These are phyloP conservation scores for Chalciporus pseudorubinellus DNA, from an alignment of 768 basidiomycete genomes.

Conservation along the genomic window DNA sequence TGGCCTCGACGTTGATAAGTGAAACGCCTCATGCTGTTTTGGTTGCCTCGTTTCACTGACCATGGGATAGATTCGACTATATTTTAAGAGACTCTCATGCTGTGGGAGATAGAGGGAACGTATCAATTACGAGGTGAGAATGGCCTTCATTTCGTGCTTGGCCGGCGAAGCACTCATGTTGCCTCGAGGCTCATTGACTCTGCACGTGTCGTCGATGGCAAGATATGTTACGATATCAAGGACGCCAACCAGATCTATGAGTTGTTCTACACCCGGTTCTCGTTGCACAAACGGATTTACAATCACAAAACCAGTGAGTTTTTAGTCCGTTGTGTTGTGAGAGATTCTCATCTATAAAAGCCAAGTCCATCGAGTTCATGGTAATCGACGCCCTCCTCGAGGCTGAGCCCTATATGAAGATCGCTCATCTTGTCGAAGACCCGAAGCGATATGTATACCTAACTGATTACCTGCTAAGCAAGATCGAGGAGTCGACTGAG, in stretches of 20 bases:
- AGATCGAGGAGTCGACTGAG: slow-evolving; percentile 54
- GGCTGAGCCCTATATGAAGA: slow-evolving; percentile 63
- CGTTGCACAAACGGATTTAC: slow-evolving; percentile 80
- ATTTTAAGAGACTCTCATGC: slow-evolving; percentile 72
- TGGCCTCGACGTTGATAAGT: slow-evolving; percentile 89
- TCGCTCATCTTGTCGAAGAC: slow-evolving; percentile 54
- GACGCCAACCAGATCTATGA: slow-evolving; percentile 75
- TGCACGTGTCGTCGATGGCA: slow-evolving; percentile 67
- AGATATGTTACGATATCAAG: slow-evolving; percentile 82
- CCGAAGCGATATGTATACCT: slow-evolving; percentile 61
- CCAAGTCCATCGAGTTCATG: slow-evolving; percentile 81
- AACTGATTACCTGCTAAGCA: slow-evolving; percentile 63
- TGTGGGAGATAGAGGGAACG: slow-evolving; percentile 59
- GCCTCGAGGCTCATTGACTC: slow-evolving; percentile 64
- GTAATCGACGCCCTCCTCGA: slow-evolving; percentile 71
- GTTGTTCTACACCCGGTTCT: slow-evolving; percentile 71
- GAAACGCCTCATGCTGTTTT: background rate
- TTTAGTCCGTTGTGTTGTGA: too few relatives aligned
- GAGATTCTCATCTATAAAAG: slow-evolving; percentile 33
- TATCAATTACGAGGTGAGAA: slow-evolving; percentile 45
- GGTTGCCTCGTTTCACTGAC: slow-evolving; percentile 2
- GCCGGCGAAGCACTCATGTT: background rate
- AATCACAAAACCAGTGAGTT: slow-evolving; percentile 68
- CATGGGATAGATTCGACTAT: slow-evolving; percentile 66
- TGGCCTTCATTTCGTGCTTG: background rate